Evolutionary conservation across 2,329 filamentous ascomycete genomes (phyloP), one percentile per base, ranked within the genome.

Genomic region (Verticillium tricorpus): DNA sequence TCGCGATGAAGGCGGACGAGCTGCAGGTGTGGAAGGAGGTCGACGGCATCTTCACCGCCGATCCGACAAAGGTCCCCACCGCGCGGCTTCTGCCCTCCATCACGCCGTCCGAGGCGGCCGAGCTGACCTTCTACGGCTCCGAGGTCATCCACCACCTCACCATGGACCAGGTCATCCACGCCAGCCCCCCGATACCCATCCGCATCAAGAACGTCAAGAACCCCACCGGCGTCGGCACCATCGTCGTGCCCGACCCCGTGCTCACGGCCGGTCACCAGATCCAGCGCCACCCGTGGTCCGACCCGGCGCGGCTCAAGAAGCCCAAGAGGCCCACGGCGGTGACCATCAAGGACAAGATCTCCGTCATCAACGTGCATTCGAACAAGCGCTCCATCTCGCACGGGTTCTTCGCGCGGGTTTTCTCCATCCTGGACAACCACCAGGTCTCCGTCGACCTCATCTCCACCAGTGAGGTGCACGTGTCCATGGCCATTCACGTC

Each of bases 21-120:
- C 83, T 99, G 59, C 95, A 99, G 76, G 91, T 99, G 66, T 98
- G 95, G 95, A 99, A 99, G 79, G 95, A 99, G 74, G 95, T 99
- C 7, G 95, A 99, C 74, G 93, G 93, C 63, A 96, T 98, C 72
- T 95, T 97, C 76, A 89, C 85, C 2, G 83, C 83, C 6, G 94
- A 97, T 71, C 93, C 93, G 2, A 87, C 90, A 69, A 96, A 96
- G 77, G 92, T 97, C 34, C 93, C 94, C 3, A 98, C 94, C 1
- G 96, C 95, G n/a, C 85, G 90, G 56, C 82, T 99, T n/a, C 84
- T 99, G 55, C 79, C 89, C 12, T 89, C 89, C 60, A 97, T 99
- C 73, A 97, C 94, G 3, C 95, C 95, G 0, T 90, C 92, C 11
- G 95, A 99, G 77, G 95, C 95, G 2, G 94, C 95, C 14, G 95